Evolutionary conservation across 2,329 filamentous ascomycete genomes (phyloP).

Genomic region (Dryadomyces quercivorus): DNA sequence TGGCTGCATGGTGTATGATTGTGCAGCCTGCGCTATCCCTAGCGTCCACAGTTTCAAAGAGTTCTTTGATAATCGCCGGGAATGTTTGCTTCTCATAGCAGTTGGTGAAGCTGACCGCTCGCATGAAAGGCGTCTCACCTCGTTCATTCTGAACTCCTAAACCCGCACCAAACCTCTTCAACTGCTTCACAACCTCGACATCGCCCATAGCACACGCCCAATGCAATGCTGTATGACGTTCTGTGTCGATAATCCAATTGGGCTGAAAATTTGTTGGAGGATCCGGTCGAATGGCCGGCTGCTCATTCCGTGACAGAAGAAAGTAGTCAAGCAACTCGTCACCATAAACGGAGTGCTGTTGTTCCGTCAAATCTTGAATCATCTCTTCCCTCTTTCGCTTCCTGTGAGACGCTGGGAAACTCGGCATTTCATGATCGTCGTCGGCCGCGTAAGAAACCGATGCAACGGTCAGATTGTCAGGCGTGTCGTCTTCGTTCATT

Average conservation of each 20-base stretch:
- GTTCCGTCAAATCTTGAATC: constrained; percentile 54
- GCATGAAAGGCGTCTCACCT: constrained; percentile 87
- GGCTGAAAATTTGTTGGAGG: constrained; percentile 80
- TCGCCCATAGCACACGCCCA: constrained; percentile 99
- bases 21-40: constrained; percentile 74
- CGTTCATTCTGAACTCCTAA: constrained; percentile 57
- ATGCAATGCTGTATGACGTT: constrained; percentile 84
- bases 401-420: constrained; percentile 44
- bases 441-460: constrained; percentile 76
- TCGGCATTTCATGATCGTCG: constrained; percentile 63
- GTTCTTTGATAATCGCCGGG: constrained; percentile 67
- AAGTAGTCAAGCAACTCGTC: constrained; percentile 96
- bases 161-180: constrained; percentile 69
- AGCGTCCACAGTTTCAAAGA: constrained; percentile 69
- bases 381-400: constrained; percentile 68
- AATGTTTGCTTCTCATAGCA: constrained; percentile 92
- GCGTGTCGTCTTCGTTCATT: constrained; percentile 65
- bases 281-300: constrained; percentile 57
- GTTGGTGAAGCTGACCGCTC: constrained; percentile 91
- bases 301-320: constrained; percentile 70
- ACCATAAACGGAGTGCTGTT: constrained; percentile 81
- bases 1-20: constrained; percentile 87
- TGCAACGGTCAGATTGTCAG: constrained; percentile 70
- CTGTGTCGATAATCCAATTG: constrained; percentile 85
- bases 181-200: constrained; percentile 75